Conservation (phyloP, 139 green algal genomes). For the Chlorella sp. region DNA sequence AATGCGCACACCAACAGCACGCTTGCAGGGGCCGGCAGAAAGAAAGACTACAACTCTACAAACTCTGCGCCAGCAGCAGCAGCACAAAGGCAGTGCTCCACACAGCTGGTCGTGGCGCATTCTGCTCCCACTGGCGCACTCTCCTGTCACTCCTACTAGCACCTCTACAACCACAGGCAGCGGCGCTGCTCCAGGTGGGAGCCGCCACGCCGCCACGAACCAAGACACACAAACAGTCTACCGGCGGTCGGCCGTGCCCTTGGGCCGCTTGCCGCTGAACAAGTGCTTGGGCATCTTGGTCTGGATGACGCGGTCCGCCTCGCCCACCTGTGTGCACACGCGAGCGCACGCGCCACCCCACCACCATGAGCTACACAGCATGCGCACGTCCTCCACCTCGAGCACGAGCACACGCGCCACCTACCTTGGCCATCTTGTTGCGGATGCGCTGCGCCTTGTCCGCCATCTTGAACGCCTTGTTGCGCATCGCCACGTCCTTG, state of each 20-base stretch:
- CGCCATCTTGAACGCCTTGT: conserved; percentile 84
- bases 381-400: neutral
- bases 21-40: too few species aligned
- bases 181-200: too few species aligned
- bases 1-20: too few species aligned
- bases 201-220: too few species aligned
- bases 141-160: too few species aligned
- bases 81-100: too few species aligned
- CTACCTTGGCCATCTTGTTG: conserved; percentile 62
- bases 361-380: neutral
- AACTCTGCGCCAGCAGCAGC: too few species aligned
- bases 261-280: conserved; percentile 67
- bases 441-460: conserved; percentile 68
- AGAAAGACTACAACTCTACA: too few species aligned
- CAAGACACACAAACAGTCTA: too few species aligned
- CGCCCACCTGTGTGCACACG: conserved; percentile 32
- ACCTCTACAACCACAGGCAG: too few species aligned
- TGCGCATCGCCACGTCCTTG: conserved; percentile 70
- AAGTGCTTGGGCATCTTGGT: conserved; percentile 97
- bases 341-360: neutral
- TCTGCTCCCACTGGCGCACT: too few species aligned
- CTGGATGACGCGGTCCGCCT: conserved; percentile 69
- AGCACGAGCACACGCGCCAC: neutral
- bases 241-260: conserved; percentile 11
- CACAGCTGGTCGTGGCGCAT: too few species aligned